A percentile compares a stretch with the other conserved stretches of the same genome.
phyloP scores from a whole-genome alignment of 305 asterid species.

The Fraxinus ornus region DNA sequence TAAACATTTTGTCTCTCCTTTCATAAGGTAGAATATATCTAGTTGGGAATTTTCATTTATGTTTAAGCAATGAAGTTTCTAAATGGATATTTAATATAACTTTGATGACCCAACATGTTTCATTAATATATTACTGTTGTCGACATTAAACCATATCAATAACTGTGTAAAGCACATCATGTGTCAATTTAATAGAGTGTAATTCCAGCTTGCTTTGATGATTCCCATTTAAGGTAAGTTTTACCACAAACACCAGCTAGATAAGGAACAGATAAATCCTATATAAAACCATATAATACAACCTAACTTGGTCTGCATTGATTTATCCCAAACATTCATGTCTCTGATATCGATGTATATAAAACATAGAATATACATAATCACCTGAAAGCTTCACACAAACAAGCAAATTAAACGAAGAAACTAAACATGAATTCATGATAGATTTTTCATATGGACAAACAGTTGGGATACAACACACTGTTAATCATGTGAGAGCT shows the following conservation, averaged over 20 bases:
- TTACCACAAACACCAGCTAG: background rate
- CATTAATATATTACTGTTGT: background rate
- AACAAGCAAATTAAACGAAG: background rate
- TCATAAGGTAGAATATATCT: background rate
- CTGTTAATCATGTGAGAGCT: background rate
- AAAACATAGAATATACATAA: background rate
- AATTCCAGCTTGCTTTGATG: background rate
- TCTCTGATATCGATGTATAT: background rate
- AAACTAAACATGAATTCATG: background rate
- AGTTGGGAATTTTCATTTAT: background rate
- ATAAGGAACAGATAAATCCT: background rate
- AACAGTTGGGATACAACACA: background rate
- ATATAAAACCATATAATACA: background rate
- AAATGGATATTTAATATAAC: background rate
- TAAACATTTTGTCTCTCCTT: background rate
- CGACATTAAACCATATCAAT: background rate
- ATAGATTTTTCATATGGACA: background rate
- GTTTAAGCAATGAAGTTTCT: background rate
- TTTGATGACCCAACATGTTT: background rate
- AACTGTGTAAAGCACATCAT: background rate
- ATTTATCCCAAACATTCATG: background rate
- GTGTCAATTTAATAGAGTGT: background rate
- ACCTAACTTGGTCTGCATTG: background rate
- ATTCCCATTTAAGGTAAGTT: background rate
- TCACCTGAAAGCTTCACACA: background rate